Base-by-base conservation (phyloP, 352 stramenopile genomes). In the Globisporangium yorkense region DNA sequence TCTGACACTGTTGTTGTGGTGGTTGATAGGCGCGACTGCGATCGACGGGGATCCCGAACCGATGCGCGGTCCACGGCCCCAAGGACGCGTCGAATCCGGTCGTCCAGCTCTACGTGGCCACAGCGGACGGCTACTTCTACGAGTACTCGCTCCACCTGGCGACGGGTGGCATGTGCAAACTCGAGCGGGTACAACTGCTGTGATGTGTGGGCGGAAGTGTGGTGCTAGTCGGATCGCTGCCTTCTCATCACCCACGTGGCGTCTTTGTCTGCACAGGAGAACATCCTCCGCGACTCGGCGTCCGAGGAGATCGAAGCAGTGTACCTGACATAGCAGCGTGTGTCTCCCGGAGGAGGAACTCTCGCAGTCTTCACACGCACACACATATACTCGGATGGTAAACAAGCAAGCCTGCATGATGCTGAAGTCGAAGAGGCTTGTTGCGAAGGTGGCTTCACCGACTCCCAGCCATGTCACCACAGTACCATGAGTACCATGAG, bases 291-390 rank as follows among this genome's bases (percentile, higher is more conserved):
- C 27, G 85, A 95, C 52, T 89, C 66, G n/a, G 79, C 62, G 4
- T 93, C 83, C 1, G 85, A 95, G 60, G 85, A 95, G 62, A 92
- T 95, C 16, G 74, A 87, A 68, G 85, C 81, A 15, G 77, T 84
- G 43, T 95, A 94, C 56, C 77, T 94, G 49, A 87, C 84, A 31
- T 92, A 78, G 64, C 45, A 15, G 24, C 4, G 18, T 5, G 13
- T 40, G 2, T 31, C 33, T 7, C n/a, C 39, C 8, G 8, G 9
- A 49, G 24, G 24, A 27, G 24, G 24, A 27, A 27, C 24, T 27
- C 24, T 27, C 24, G 24, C 24, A 27, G 24, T 27, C 24, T 27
- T 27, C 8, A 24, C 37, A 37, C 18, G n/a, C 27, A 49, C 21
- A 45, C 24, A 33, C 27, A 41, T 12, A 53, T 5, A 33, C 33